Conservation (phyloP, 1,139 yeast genomes). For the Geotrichum bryndzae region DNA sequence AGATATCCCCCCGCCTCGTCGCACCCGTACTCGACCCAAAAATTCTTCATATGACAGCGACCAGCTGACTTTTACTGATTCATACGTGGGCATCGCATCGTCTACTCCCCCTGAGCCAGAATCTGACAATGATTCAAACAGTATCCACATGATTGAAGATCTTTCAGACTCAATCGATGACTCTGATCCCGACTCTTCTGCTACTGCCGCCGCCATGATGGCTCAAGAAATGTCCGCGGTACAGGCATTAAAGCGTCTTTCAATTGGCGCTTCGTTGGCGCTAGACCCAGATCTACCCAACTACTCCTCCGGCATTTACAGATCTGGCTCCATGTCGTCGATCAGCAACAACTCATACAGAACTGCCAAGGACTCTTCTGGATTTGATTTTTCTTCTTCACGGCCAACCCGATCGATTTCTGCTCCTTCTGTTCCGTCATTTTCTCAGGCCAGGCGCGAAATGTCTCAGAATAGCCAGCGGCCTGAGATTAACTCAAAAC, state of each 20-base stretch:
- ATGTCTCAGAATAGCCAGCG: background rate
- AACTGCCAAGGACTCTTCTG: slow-evolving; percentile 4
- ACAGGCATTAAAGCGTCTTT: slow-evolving; percentile 43
- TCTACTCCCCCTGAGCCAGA: background rate
- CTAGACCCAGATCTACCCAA: slow-evolving; percentile 44
- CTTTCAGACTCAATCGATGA: background rate
- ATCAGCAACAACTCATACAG: background rate
- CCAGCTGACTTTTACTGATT: background rate
- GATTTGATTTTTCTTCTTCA: slow-evolving; percentile 11
- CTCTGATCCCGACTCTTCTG: slow-evolving; percentile 18
- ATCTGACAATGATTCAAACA: background rate
- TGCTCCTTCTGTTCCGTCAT: slow-evolving; percentile 2
- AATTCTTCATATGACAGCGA: background rate
- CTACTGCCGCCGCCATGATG: slow-evolving; percentile 38
- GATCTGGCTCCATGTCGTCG: background rate
- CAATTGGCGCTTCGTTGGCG: slow-evolving; percentile 40
- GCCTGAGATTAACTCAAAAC: slow-evolving; percentile 17
- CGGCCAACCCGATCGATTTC: slow-evolving; percentile 5
- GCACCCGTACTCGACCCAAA: background rate
- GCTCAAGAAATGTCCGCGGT: slow-evolving; percentile 46
- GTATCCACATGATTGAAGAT: background rate
- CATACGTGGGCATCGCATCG: background rate
- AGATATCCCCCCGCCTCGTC: background rate
- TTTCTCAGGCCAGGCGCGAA: background rate
- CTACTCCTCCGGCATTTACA: slow-evolving; percentile 11